phyloP scores from a whole-genome alignment of 73 alveolate genomes.

The Blepharisma japonicum region DNA sequence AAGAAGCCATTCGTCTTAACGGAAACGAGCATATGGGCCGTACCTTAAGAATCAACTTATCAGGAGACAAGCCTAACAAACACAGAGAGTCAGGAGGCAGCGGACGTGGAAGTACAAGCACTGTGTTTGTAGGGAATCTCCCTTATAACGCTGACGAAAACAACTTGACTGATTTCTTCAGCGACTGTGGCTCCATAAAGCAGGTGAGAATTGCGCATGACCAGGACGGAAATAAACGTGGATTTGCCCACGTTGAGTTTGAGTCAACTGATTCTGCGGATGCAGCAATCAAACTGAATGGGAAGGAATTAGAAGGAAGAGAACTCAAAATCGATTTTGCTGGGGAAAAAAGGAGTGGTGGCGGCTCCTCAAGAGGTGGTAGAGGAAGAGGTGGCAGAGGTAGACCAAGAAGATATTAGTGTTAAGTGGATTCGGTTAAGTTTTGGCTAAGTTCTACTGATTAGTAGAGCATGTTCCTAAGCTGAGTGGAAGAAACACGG shows the following conservation, averaged over 20 bases:
- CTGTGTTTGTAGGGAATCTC: constrained; percentile 85
- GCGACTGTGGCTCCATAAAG: constrained; percentile 73
- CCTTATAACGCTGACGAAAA: constrained; percentile 70
- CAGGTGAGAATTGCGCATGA: constrained; percentile 81
- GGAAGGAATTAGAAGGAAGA: constrained; percentile 76
- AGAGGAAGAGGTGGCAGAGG: constrained; percentile 42
- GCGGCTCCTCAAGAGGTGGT: constrained; percentile 44
- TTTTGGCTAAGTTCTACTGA: no score
- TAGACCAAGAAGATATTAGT: background rate
- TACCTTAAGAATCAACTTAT: constrained; percentile 50
- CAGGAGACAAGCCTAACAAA: constrained; percentile 37
- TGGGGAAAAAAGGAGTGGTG: constrained; percentile 41
- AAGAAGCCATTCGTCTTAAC: constrained; percentile 44
- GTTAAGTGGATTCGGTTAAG: no score
- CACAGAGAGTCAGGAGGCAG: background rate
- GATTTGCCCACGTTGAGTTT: constrained; percentile 90
- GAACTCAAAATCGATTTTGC: constrained; percentile 71
- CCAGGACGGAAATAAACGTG: constrained; percentile 82
- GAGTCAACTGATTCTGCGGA: constrained; percentile 68
- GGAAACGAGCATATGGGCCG: constrained; percentile 58
- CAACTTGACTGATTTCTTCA: constrained; percentile 69
- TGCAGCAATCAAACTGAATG: constrained; percentile 71
- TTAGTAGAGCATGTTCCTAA: no score
- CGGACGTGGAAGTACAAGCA: constrained; percentile 33
- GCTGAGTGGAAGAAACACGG: no score